A percentile compares a stretch with the other conserved stretches of the same genome.
Evolutionary conservation across 768 basidiomycete species (phyloP).

Genomic region (Fomitopsis serialis): DNA sequence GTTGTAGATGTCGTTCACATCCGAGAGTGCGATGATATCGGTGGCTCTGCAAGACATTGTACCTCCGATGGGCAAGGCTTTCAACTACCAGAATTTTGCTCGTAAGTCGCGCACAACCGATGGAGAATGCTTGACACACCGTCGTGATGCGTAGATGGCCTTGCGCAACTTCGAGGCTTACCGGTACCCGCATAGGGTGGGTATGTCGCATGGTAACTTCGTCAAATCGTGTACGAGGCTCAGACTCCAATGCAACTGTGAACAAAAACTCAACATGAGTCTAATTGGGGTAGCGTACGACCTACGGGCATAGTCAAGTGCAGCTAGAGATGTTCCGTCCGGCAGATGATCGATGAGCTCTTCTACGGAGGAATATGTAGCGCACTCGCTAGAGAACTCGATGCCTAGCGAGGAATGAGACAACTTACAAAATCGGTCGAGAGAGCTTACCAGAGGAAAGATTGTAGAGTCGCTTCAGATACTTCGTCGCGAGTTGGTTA

Average conservation of each 20-base stretch:
- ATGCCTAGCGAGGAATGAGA: slow-evolving; percentile 8
- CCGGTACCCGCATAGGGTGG: slow-evolving; percentile 66
- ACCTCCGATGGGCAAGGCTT: slow-evolving; percentile 67
- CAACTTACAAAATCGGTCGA: not conserved
- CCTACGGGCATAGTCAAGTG: slow-evolving; percentile 54
- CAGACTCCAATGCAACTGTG: slow-evolving; percentile 58
- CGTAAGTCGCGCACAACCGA: too few relatives aligned
- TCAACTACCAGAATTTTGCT: too few relatives aligned
- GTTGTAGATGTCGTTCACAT: slow-evolving; percentile 85
- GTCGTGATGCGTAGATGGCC: slow-evolving; percentile 77
- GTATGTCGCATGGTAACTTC: slow-evolving; percentile 65
- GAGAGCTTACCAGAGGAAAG: slow-evolving; percentile 42
- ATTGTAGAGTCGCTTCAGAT: slow-evolving; percentile 73
- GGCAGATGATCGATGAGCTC: slow-evolving; percentile 54
- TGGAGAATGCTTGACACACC: slow-evolving; percentile 37
- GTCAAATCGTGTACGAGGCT: slow-evolving; percentile 44
- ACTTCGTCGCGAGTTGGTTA: slow-evolving; percentile 65
- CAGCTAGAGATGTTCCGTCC: slow-evolving; percentile 31
- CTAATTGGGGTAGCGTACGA: not conserved
- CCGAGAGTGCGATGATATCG: slow-evolving; percentile 73
- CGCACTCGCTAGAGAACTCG: slow-evolving; percentile 28
- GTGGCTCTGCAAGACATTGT: slow-evolving; percentile 68
- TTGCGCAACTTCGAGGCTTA: slow-evolving; percentile 57
- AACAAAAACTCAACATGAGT: not conserved
- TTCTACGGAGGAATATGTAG: slow-evolving; percentile 56